Evolutionary conservation across 495 filamentous ascomycete genomes (phyloP), one percentile per base, ranked within the genome.

Genomic region (Neurospora cerealis): DNA sequence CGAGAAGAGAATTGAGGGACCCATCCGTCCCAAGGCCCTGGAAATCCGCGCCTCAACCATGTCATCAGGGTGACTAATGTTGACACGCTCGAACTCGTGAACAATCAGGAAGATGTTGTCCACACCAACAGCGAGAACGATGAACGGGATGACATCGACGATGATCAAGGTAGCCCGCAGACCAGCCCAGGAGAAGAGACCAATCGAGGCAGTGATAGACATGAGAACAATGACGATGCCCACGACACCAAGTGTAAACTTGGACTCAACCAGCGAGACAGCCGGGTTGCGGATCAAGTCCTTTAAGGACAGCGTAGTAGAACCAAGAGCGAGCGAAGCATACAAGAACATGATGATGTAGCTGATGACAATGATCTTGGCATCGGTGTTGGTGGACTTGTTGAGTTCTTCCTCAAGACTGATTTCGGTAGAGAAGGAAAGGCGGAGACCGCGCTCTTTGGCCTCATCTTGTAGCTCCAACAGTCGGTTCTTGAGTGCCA

Each of bases 61-160:
- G 44, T 94, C 91, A 76, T 97, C 94, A 0, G 93, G 92, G 78
- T 97, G 89, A 79, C 89, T 96, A 79, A 95, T 83, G 78, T 98
- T 98, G 73, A 97, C 90, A 37, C 96, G 88, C 81, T 99, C 96
- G 76, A 99, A 98, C 78, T 99, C 96, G 82, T 99, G 95, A 8
- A 98, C 96, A 70, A 99, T 97, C 70, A 99, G 83, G 83, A 99
- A 99, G 79, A 99, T 98, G 80, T 99, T 99, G 86, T 99, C 96
- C 11, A 99, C 96, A 34, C 96, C 96, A 21, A 99, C 93, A 69
- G 96, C 96, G 13, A 99, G 84, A 15, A 99, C 95, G 75, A 99
- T 89, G 81, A 99, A 99, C 0, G 96, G 96, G 73, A 99, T 99
- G 74, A 99, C 96, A 79, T 99, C 96, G 8, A 97, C 95, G 75